Evolutionary conservation across 139 green algal genomes (phyloP).

Genomic region (Haematococcus sp.): DNA sequence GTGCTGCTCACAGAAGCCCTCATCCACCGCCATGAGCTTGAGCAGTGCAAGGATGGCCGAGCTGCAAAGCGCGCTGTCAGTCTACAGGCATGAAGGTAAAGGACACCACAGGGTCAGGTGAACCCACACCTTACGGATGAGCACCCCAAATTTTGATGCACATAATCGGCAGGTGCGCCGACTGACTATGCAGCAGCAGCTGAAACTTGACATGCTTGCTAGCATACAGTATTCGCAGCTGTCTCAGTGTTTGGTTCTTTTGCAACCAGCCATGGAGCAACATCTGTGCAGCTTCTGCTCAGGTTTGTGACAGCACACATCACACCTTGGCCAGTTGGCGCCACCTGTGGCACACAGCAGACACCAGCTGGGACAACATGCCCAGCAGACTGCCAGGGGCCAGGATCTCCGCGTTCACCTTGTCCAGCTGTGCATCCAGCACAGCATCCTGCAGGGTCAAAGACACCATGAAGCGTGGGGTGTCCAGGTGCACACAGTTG

Average conservation of each 20-base stretch:
- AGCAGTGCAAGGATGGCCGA: constrained; percentile 80
- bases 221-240: no score
- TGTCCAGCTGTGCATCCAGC: constrained; percentile 71
- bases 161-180: not conserved
- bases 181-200: constrained; percentile 50
- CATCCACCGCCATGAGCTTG: constrained; percentile 90
- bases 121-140: no score
- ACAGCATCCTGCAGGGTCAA: constrained; percentile 47
- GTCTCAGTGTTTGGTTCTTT: no score
- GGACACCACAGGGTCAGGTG: not conserved
- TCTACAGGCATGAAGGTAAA: not conserved
- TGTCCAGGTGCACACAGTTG: no score
- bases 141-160: not conserved
- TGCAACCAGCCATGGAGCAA: no score
- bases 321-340: constrained; percentile 47
- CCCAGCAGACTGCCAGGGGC: constrained; percentile 51
- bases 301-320: constrained; percentile 60
- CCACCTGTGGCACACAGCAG: constrained; percentile 45
- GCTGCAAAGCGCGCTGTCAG: constrained; percentile 39
- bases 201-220: no score
- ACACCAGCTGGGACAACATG: constrained; percentile 53
- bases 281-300: no score
- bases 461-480: no score
- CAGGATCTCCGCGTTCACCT: constrained; percentile 61
- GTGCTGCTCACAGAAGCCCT: constrained; percentile 75